Percentiles rank a stretch among this genome's conserved stretches.
These are phyloP conservation scores for Mycena latifolia DNA, from an alignment of 768 basidiomycete species.

Conservation along the genomic window DNA sequence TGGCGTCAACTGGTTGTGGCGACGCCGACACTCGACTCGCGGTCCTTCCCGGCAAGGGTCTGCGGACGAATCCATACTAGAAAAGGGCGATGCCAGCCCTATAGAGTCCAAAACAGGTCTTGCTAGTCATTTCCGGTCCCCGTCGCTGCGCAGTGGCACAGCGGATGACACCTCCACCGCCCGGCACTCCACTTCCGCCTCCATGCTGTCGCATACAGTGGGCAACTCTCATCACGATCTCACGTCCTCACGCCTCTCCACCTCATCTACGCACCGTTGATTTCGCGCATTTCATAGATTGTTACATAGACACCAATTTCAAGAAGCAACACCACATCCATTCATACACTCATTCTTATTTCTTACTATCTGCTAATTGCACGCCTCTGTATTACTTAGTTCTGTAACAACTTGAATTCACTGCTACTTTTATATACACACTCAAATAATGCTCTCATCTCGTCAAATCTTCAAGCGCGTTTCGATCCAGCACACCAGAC, in stretches of 20 bases:
- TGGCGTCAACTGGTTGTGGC: conserved; percentile 48
- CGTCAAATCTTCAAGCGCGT: conserved; percentile 20
- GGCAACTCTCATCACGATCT: conserved; percentile 13
- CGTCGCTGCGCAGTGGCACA: conserved; percentile 13
- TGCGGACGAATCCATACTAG: conserved; percentile 50
- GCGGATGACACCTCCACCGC: conserved; percentile 20
- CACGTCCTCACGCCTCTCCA: conserved; percentile 12
- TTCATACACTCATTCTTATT: conserved; percentile 12
- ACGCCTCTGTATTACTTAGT: conserved; percentile 28
- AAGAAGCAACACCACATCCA: conserved; percentile 12
- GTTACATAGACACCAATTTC: conserved; percentile 4
- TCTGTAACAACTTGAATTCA: conserved; percentile 16
- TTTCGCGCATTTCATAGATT: conserved; percentile 25
- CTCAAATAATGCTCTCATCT: conserved; percentile 18
- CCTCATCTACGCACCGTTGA: conserved; percentile 17
- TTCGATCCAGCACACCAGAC: not conserved
- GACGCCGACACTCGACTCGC: conserved; percentile 34
- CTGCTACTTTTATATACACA: no score
- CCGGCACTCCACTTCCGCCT: conserved; percentile 22
- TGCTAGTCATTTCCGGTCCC: conserved; percentile 9
- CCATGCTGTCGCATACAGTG: conserved; percentile 13
- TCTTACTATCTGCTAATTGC: conserved; percentile 29
- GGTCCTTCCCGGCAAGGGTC: conserved; percentile 38
- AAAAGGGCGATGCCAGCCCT: conserved; percentile 47
- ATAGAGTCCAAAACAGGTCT: conserved; percentile 21